Percentiles rank a stretch among this genome's conserved stretches.
phyloP scores from a whole-genome alignment of 1,284 basidiomycete species.

The Moniliophthora roreri region DNA sequence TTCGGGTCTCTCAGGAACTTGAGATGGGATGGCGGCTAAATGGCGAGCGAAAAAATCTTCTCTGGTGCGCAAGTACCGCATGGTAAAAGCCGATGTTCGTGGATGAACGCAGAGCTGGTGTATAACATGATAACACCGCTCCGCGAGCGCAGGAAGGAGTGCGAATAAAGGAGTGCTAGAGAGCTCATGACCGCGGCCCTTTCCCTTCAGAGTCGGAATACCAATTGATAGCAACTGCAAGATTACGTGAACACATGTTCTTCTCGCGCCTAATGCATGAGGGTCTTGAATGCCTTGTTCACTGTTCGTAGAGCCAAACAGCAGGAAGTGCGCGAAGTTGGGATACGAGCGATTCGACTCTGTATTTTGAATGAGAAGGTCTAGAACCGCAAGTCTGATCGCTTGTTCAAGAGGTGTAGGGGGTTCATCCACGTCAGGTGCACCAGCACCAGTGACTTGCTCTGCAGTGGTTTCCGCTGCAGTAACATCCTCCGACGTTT shows the following conservation, averaged over 20 bases:
- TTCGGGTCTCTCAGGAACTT: slow-evolving; percentile 46
- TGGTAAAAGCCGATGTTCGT: slow-evolving; percentile 78
- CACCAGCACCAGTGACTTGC: slow-evolving; percentile 69
- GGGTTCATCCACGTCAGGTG: slow-evolving; percentile 49
- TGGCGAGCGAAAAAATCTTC: slow-evolving; percentile 91
- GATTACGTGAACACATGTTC: slow-evolving; percentile 81
- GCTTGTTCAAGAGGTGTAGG: slow-evolving; percentile 61
- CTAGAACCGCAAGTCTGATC: slow-evolving; percentile 79
- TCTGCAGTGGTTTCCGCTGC: slow-evolving; percentile 58
- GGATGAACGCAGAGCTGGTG: slow-evolving; percentile 87
- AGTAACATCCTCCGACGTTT: slow-evolving; percentile 60
- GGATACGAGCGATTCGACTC: slow-evolving; percentile 66
- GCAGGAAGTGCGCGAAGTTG: slow-evolving; percentile 87
- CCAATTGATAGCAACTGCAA: slow-evolving; percentile 76
- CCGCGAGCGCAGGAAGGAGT: slow-evolving; percentile 78
- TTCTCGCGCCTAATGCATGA: slow-evolving; percentile 66
- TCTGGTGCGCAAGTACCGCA: slow-evolving; percentile 86
- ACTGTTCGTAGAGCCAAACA: slow-evolving; percentile 65
- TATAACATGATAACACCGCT: slow-evolving; percentile 83
- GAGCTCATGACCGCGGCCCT: slow-evolving; percentile 35
- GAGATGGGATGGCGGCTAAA: slow-evolving; percentile 71
- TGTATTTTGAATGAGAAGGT: slow-evolving; percentile 84
- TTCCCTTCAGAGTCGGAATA: slow-evolving; percentile 53
- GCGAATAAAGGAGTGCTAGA: slow-evolving; percentile 59
- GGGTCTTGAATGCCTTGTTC: slow-evolving; percentile 73